Conservation (phyloP, 768 basidiomycete genomes). For the Trametes maxima region DNA sequence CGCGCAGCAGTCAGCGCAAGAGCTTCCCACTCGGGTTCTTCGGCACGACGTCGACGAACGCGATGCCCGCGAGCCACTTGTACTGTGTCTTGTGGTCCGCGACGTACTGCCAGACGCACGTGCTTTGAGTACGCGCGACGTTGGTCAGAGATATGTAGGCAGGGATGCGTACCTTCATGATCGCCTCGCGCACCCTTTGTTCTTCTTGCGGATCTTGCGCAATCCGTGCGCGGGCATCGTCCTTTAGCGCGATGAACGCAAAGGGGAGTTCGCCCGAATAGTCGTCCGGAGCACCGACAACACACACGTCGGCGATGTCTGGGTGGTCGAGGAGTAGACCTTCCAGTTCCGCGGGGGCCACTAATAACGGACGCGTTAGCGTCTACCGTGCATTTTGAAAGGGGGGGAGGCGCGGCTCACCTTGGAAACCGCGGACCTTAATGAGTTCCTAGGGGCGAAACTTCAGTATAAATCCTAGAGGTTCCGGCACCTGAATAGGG, state of each 20-base stretch:
- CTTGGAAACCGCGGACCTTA: slow-evolving; percentile 71
- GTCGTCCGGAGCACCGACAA: slow-evolving; percentile 67
- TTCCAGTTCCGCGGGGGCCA: slow-evolving; percentile 74
- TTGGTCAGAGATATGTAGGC: not conserved
- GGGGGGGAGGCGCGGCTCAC: slow-evolving; percentile 4
- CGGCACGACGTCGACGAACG: slow-evolving; percentile 40
- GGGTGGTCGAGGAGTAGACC: slow-evolving; percentile 62
- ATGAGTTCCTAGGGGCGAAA: slow-evolving; percentile 55
- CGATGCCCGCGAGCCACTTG: slow-evolving; percentile 42
- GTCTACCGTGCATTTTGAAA: not conserved
- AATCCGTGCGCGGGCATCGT: slow-evolving; percentile 39
- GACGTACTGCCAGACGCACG: slow-evolving; percentile 27
- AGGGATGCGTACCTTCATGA: slow-evolving; percentile 54
- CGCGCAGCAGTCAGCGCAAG: slow-evolving; percentile 33
- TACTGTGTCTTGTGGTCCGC: slow-evolving; percentile 36
- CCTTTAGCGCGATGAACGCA: slow-evolving; percentile 61
- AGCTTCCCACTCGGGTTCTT: slow-evolving; percentile 37
- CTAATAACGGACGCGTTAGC: slow-evolving; percentile 27
- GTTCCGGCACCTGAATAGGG: not conserved
- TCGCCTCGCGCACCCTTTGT: slow-evolving; percentile 43
- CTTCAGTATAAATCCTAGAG: not conserved
- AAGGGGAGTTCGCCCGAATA: slow-evolving; percentile 73
- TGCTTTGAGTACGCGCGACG: not conserved
- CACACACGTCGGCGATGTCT: slow-evolving; percentile 63
- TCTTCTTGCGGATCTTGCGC: slow-evolving; percentile 37